A percentile compares a stretch with the other conserved stretches of the same genome.
phyloP scores from a whole-genome alignment of 495 filamentous ascomycete genomes.

The Neurospora pannonica region DNA sequence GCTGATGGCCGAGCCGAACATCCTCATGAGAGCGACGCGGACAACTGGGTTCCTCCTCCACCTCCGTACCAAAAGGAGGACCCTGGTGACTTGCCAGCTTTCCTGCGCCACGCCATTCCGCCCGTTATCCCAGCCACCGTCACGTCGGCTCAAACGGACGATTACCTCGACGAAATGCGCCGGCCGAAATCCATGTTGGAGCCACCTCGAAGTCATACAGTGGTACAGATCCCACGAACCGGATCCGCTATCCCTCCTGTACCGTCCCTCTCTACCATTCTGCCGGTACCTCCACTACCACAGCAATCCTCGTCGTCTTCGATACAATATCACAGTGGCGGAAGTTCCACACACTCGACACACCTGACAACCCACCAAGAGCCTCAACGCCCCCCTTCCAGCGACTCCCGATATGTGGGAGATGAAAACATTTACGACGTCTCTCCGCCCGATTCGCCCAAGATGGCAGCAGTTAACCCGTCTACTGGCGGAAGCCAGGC shows the following conservation, averaged over 20 bases:
- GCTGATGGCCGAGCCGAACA: constrained; percentile 58
- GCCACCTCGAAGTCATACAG: constrained; percentile 11
- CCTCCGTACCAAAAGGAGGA: constrained; percentile 72
- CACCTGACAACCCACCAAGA: not conserved
- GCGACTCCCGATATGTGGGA: constrained; percentile 15
- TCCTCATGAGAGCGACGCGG: constrained; percentile 82
- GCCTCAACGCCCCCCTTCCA: constrained; percentile 13
- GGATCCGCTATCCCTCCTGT: constrained; percentile 11
- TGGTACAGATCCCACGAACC: constrained; percentile 2
- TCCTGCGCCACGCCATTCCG: constrained; percentile 32
- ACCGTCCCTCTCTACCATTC: constrained; percentile 10
- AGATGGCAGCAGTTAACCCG: constrained; percentile 6
- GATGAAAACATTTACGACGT: constrained; percentile 45
- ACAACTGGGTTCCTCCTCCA: constrained; percentile 90
- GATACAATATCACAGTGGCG: not conserved
- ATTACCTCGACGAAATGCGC: constrained; percentile 1
- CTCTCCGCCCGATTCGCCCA: constrained; percentile 42
- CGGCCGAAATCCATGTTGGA: constrained; percentile 5
- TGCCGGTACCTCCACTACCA: constrained; percentile 14
- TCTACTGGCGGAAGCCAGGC: constrained; percentile 5
- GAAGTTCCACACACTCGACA: not conserved
- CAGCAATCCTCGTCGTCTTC: not conserved
- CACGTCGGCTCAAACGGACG: not conserved
- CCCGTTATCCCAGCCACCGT: constrained; percentile 13
- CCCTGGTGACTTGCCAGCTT: constrained; percentile 43